These are phyloP conservation scores for Paxillus ammoniavirescens DNA, from an alignment of 768 basidiomycete species.

Conservation along the genomic window DNA sequence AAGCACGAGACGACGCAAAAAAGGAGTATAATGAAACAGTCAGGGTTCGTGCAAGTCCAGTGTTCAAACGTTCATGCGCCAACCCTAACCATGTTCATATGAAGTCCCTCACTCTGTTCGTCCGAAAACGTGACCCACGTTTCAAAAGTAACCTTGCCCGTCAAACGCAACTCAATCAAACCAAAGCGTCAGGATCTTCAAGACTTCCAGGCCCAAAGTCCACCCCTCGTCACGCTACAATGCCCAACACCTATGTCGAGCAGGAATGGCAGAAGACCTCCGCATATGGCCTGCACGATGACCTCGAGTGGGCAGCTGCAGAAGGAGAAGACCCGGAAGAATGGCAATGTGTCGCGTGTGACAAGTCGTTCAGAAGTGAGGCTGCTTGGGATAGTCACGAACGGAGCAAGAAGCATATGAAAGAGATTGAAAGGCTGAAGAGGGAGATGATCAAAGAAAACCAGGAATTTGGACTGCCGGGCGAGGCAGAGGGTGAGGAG, in stretches of 20 bases:
- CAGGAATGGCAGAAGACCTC: slow-evolving; percentile 88
- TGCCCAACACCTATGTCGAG: slow-evolving; percentile 56
- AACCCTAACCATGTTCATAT: not conserved
- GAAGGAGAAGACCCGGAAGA: slow-evolving; percentile 74
- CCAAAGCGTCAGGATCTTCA: slow-evolving; percentile 28
- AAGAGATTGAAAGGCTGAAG: slow-evolving; percentile 77
- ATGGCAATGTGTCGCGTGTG: slow-evolving; percentile 95
- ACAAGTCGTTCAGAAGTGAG: slow-evolving; percentile 86
- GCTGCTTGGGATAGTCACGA: slow-evolving; percentile 97
- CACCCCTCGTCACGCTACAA: slow-evolving; percentile 27
- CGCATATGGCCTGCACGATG: slow-evolving; percentile 33
- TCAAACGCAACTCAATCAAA: slow-evolving; percentile 42
- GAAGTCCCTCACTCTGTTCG: slow-evolving; percentile 71
- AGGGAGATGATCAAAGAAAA: slow-evolving; percentile 78
- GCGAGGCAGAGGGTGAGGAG: slow-evolving; percentile 29
- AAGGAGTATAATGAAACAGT: slow-evolving; percentile 93
- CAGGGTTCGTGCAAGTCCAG: slow-evolving; percentile 51
- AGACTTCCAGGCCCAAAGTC: slow-evolving; percentile 23
- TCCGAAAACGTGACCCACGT: slow-evolving; percentile 87
- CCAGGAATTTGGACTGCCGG: slow-evolving; percentile 55
- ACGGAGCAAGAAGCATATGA: slow-evolving; percentile 89
- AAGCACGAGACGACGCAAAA: slow-evolving; percentile 80
- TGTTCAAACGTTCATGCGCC: not conserved
- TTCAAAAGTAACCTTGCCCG: slow-evolving; percentile 63
- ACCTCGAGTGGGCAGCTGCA: slow-evolving; percentile 73